Base-by-base conservation (phyloP, 2,329 filamentous ascomycete genomes). In the Colletotrichum kahawae region DNA sequence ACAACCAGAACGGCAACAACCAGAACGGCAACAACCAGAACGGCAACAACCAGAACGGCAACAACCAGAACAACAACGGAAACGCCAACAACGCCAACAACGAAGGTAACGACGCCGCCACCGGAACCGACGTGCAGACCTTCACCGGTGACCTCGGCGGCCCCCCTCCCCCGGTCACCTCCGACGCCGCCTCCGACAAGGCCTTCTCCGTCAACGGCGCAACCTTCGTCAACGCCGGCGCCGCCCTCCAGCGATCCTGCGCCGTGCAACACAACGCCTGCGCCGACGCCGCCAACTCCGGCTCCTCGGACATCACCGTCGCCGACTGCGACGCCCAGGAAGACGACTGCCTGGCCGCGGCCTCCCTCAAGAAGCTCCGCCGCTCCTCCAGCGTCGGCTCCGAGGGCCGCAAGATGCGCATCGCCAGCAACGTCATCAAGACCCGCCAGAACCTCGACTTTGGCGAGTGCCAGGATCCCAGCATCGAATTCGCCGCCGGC, bases 131-230 rank as follows among this genome's bases (percentile, higher is more conserved):
- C 79, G 83, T 89, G 33, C 87, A 89, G 78, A 79, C 82, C 33
- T 89, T 89, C 82, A 85, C 85, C 29, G 88, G 86, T 59, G 76
- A 83, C 70, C 83, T 85, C 56, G 85, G 87, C 36, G 87, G 85
- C 43, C 77, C 86, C 1, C 78, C 86, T 1, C 86, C 87, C 2
- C 79, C 88, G 7, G 86, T 89, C 27, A 77, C 82, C 78, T 83
- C 82, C 74, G 83, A 83, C 2, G 80, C 81, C 4, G 29, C 73
- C 34, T 54, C 75, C 13, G 79, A 83, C 70, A 84, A 85, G 33
- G 87, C 87, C 62, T 90, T 89, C 80, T 83, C 81, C 64, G 91
- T 91, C 77, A 91, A 88, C 72, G 88, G 86, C n/a, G 87, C 87
- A 62, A 90, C 87, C 75, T 93, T 92, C 82, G 84, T 88, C 4